Base-by-base conservation (phyloP, 305 asterid genomes). In the Fraxinus xanthoxyloides region DNA sequence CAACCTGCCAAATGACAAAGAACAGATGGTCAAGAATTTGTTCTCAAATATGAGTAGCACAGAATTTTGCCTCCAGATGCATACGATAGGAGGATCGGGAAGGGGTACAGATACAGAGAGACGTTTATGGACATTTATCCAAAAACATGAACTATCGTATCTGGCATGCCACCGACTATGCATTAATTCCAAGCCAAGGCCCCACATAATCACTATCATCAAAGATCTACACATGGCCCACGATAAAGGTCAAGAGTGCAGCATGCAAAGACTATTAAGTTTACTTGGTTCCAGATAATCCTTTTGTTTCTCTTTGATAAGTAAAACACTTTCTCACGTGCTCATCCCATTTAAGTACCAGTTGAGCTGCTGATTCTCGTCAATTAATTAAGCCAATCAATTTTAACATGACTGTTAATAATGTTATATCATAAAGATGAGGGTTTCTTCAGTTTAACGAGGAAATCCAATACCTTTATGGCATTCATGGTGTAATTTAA, bases 1-100 rank as follows among this genome's bases (percentile, higher is more conserved):
- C 94, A 86, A 94, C 89, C 98, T 96, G 94, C 77, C 80, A 86
- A 84, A 84, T 70, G 85, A 82, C 79, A 72, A 85, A 46, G 48
- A 74, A 77, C 24, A 36, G 59, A 82, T 74, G 77, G 75, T 84
- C 4, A 80, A 59, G 69, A 38, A 82, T 61, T 65, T 12, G 10
- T 70, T 63, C 75, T 69, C 40, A 17, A 69, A 69, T 36, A 30
- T 30, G 38, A 69, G 21, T 10, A 23, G 75, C 75, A 69, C 40
- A 30, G 40, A 67, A 5, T 67, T 67, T 67, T 28, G 36, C 36
- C 38, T 67, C 74, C 17, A 23, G 32, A 24, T 63, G 32, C 30
- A 63, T 63, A 63, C 17, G 72, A 51, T 24, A 63, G 31, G 31
- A 63, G 72, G 72, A 63, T 63, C 30, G 30, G 72, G 72, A 26